These are phyloP conservation scores for Monosporozyma servazzii DNA, from an alignment of 805 yeast species.

Conservation along the genomic window DNA sequence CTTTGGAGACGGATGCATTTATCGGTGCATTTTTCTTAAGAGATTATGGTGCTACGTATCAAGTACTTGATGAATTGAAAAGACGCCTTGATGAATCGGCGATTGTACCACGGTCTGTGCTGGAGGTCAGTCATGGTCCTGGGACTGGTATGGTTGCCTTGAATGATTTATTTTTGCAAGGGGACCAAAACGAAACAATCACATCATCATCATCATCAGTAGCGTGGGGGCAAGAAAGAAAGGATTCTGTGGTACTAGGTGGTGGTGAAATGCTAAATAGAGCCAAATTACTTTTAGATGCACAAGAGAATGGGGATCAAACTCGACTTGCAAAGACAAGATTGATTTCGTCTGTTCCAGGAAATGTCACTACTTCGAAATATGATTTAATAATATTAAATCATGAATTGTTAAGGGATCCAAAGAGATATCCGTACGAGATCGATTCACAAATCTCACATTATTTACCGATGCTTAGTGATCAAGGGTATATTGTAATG, in stretches of 20 bases:
- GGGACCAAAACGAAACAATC: neutral
- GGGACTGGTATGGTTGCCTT: conserved; percentile 80
- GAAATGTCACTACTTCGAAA: conserved; percentile 27
- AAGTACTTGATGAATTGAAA: conserved; percentile 58
- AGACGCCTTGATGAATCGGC: conserved; percentile 33
- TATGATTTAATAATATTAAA: conserved; percentile 80
- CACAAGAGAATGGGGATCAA: neutral
- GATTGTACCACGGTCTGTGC: conserved; percentile 56
- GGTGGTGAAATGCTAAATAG: conserved; percentile 64
- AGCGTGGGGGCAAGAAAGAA: conserved; percentile 21
- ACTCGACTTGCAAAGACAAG: neutral
- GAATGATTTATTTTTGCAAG: neutral
- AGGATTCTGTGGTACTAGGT: conserved; percentile 69
- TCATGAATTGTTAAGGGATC: conserved; percentile 61
- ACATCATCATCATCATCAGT: too few species aligned
- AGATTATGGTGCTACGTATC: conserved; percentile 62
- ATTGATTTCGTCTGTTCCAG: conserved; percentile 33
- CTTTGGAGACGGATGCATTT: conserved; percentile 63
- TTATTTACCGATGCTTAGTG: conserved; percentile 53
- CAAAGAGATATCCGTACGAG: conserved; percentile 56
- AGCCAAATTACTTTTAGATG: conserved; percentile 39
- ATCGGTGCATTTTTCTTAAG: conserved; percentile 75
- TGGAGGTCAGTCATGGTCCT: conserved; percentile 86
- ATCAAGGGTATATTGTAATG: conserved; percentile 70
- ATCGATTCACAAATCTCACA: conserved; percentile 59